Conservation (phyloP, 2,329 filamentous ascomycete genomes). For the Diplocarpon rosae region DNA sequence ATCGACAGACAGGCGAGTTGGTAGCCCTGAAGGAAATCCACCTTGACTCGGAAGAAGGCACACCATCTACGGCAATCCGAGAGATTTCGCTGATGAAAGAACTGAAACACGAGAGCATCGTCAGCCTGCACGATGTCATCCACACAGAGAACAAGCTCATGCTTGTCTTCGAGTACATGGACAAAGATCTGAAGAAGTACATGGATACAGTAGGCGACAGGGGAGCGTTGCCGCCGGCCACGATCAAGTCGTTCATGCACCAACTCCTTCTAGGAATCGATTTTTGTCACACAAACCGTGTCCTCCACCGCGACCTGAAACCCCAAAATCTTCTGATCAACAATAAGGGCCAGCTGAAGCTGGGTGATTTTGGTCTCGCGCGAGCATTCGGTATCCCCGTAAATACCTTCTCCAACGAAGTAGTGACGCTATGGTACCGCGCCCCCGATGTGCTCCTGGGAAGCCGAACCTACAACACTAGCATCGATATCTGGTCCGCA, state of each 20-base stretch:
- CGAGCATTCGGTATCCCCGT: constrained; percentile 94
- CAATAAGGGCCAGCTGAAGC: constrained; percentile 77
- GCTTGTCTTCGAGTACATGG: constrained; percentile 99
- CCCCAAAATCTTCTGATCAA: constrained; percentile 96
- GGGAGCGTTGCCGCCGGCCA: constrained; percentile 75
- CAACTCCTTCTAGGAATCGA: constrained; percentile 92
- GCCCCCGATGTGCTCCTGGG: constrained; percentile 92
- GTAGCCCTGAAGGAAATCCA: constrained; percentile 98
- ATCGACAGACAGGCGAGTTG: constrained; percentile 90
- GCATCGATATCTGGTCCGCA: constrained; percentile 98
- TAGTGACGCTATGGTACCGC: constrained; percentile 95
- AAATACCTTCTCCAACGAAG: constrained; percentile 96
- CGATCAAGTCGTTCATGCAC: constrained; percentile 99
- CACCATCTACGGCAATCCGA: constrained; percentile 90
- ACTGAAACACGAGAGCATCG: constrained; percentile 97
- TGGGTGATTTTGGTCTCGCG: constrained; percentile 89
- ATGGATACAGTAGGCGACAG: constrained; percentile 92
- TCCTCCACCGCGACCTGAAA: constrained; percentile 90
- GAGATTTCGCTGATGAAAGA: constrained; percentile 99
- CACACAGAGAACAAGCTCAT: constrained; percentile 99
- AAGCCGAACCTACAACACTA: constrained; percentile 96
- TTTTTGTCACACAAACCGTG: constrained; percentile 95
- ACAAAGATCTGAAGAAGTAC: constrained; percentile 95
- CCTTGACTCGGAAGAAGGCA: constrained; percentile 95
- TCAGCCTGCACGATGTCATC: constrained; percentile 94